Evolutionary conservation across 139 green algal species (phyloP), one percentile per base, ranked within the genome.

Genomic region (Chloropicon primus): DNA sequence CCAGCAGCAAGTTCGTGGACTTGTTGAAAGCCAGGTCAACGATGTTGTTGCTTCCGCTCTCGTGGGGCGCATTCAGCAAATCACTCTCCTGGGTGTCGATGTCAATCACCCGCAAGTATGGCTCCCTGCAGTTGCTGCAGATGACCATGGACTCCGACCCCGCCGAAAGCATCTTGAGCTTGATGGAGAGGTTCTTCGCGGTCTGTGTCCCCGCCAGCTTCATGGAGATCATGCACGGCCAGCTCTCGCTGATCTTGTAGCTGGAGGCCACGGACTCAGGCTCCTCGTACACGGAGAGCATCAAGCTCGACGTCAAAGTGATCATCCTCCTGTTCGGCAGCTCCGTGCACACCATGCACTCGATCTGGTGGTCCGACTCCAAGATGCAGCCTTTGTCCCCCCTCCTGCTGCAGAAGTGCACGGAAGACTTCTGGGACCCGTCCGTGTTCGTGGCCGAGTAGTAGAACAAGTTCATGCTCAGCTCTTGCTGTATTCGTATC

Each of bases 41-140:
- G 77, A 81, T 77, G 10, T 41, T 23, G 0, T 41, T 28, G 54
- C 10, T n/a, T 1, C 5, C 22, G n/a, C 41, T 26, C 23, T 53
- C 24, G 29, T 21, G 27, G 29, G 29, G 22, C 72, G 80, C 1
- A 27, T 79, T 80, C 73, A 91, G 82, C 23, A 87, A 73, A 75
- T 87, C 90, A 76, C 90, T 92, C 81, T 90, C 88, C 75, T 92
- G 86, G 17, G 82, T 87, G 28, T 90, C 84, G 17, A 92, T 82
- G 73, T 92, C 84, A 78, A 87, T 86, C 80, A 92, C 79, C 26
- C 84, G 80, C 1, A 92, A 62, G 41, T 62, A 62, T 5, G 41
- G 41, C 41, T 62, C 41, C 41, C 41, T 62, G 41, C 41, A 62
- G 41, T 62, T 62, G 41, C 41, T 62, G 17, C 41, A 62, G 41